Conservation (phyloP, 345 rosid genomes). For the Hibiscus syriacus region DNA sequence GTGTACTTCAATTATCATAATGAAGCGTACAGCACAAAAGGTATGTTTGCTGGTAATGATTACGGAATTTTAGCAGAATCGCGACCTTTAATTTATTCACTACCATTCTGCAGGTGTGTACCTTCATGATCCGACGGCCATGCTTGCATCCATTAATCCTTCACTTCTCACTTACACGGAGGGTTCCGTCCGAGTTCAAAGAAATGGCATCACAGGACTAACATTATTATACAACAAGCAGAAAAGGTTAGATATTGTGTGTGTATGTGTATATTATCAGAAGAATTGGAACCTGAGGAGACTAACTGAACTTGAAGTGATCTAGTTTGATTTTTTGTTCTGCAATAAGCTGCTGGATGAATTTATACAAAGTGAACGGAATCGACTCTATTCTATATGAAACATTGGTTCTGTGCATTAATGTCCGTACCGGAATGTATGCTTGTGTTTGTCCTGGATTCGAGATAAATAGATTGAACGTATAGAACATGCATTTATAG, state of each 20-base stretch:
- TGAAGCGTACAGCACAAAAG: conserved; percentile 44
- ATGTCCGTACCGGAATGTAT: not conserved
- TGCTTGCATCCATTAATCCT: conserved; percentile 69
- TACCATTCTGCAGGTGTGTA: conserved; percentile 56
- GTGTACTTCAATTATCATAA: no score
- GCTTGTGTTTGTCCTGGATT: not conserved
- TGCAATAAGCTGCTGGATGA: no score
- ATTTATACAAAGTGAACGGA: not conserved
- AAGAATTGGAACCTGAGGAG: not conserved
- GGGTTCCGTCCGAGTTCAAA: conserved; percentile 84
- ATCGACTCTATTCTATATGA: not conserved
- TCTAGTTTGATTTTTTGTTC: not conserved
- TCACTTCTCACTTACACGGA: no score
- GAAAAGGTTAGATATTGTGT: conserved; percentile 45
- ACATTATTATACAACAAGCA: conserved; percentile 58
- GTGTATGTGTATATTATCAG: not conserved
- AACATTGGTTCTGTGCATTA: not conserved
- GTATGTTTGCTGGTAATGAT: conserved; percentile 25
- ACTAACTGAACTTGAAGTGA: not conserved
- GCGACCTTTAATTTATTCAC: not conserved
- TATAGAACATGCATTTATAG: not conserved
- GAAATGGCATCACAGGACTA: conserved; percentile 67
- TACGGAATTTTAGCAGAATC: not conserved
- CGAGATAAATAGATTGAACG: not conserved
- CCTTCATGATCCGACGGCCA: conserved; percentile 82